Conservation (phyloP, 1,284 basidiomycete genomes). For the Peniophora sp. region DNA sequence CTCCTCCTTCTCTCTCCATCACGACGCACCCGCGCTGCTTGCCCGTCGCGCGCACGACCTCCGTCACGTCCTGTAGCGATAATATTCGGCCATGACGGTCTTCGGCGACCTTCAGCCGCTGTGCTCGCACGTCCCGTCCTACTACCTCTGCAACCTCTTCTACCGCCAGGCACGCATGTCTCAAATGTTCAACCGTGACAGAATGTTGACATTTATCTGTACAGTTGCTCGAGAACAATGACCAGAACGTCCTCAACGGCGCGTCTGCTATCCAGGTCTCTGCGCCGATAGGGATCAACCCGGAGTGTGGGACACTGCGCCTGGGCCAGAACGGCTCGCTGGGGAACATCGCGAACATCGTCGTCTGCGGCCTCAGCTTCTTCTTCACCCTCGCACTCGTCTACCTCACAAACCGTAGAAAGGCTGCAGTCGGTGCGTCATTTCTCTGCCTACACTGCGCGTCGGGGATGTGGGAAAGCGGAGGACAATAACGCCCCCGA, state of each 20-base stretch:
- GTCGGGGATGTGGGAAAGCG: background rate
- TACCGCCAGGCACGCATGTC: slow-evolving; percentile 41
- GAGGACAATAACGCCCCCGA: background rate
- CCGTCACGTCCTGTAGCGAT: slow-evolving; percentile 5
- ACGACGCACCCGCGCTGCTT: background rate
- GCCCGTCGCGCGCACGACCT: background rate
- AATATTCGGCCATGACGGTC: slow-evolving; percentile 29
- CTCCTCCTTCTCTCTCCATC: background rate
- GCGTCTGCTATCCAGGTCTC: slow-evolving; percentile 30
- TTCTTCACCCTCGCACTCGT: slow-evolving; percentile 43
- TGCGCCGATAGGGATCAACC: slow-evolving; percentile 53
- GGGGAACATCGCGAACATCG: slow-evolving; percentile 69
- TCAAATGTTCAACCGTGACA: slow-evolving; percentile 1
- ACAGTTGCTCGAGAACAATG: slow-evolving; percentile 26
- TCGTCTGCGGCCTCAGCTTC: slow-evolving; percentile 56
- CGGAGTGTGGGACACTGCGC: slow-evolving; percentile 44
- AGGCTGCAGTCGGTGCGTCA: slow-evolving; percentile 40
- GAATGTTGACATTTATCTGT: slow-evolving; percentile 8
- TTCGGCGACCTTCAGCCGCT: slow-evolving; percentile 58
- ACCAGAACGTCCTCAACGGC: slow-evolving; percentile 26
- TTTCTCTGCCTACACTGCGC: background rate
- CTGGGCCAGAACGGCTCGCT: slow-evolving; percentile 42
- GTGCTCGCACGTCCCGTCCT: slow-evolving; percentile 51
- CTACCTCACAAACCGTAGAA: slow-evolving; percentile 32
- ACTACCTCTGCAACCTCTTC: slow-evolving; percentile 68